These are phyloP conservation scores for Serendipita sp. DNA, from an alignment of 768 basidiomycete genomes.

Conservation along the genomic window DNA sequence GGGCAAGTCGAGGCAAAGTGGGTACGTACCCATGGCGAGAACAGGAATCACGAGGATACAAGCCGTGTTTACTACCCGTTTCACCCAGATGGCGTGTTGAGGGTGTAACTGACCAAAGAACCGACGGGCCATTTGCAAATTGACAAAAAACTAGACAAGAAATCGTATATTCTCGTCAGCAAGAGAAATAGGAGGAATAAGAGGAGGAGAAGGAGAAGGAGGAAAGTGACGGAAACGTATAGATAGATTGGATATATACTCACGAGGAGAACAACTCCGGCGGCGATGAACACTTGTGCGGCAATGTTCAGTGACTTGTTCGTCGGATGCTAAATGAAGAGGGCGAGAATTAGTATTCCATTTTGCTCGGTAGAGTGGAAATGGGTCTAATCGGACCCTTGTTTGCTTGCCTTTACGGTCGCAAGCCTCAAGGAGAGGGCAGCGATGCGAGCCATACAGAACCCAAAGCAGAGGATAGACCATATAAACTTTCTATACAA, in stretches of 20 bases:
- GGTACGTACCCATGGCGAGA: background rate
- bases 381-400: background rate
- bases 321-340: background rate
- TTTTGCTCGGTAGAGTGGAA: background rate
- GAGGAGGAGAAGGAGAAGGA: too few relatives aligned
- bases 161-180: background rate
- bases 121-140: background rate
- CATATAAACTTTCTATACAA: background rate
- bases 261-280: background rate
- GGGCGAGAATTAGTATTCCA: background rate
- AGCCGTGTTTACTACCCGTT: background rate
- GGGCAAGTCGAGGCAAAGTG: background rate
- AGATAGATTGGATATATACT: background rate
- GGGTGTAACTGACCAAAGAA: slow-evolving; percentile 1
- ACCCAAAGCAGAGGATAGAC: slow-evolving; percentile 2
- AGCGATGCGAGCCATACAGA: background rate
- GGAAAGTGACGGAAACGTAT: background rate
- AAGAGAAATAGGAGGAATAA: background rate
- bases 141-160: background rate
- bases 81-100: background rate
- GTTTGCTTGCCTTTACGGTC: background rate
- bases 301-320: background rate
- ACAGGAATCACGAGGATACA: background rate
- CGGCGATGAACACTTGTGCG: background rate
- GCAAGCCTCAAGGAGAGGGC: background rate